Evolutionary conservation across 2,329 filamentous ascomycete species (phyloP).

Genomic region (Cercospora sesami): DNA sequence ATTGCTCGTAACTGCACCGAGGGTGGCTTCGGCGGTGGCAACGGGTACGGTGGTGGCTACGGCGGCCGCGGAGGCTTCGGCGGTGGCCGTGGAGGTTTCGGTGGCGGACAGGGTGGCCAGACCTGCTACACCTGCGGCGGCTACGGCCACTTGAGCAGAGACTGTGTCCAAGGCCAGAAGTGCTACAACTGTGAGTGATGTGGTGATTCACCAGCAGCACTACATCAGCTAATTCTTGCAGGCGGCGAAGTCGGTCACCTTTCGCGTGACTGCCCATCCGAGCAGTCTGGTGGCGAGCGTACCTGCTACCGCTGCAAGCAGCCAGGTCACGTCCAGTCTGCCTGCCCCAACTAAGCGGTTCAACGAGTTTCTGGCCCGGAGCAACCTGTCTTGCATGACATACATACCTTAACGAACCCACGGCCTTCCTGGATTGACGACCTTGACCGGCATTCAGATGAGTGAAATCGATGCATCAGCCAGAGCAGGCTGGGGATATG

Average conservation of each 20-base stretch:
- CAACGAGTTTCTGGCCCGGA: slow-evolving; percentile 27
- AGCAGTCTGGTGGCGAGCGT: slow-evolving; percentile 72
- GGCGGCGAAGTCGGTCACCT: slow-evolving; percentile 87
- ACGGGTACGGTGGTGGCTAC: slow-evolving; percentile 47
- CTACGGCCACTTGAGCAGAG: slow-evolving; percentile 82
- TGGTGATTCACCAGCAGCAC: slow-evolving; percentile 6
- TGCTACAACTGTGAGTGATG: slow-evolving; percentile 88
- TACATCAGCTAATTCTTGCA: slow-evolving; percentile 39
- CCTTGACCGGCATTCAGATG: slow-evolving; percentile 26
- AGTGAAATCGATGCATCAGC: slow-evolving; percentile 12
- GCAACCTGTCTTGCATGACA: slow-evolving; percentile 26
- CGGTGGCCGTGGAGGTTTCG: slow-evolving; percentile 52
- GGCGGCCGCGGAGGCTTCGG: slow-evolving; percentile 41
- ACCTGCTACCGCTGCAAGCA: slow-evolving; percentile 96
- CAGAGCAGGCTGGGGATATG: slow-evolving; percentile 8
- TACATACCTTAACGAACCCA: slow-evolving; percentile 30
- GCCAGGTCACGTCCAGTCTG: slow-evolving; percentile 86
- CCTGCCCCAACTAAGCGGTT: slow-evolving; percentile 75
- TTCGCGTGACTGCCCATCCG: slow-evolving; percentile 92
- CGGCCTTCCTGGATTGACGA: slow-evolving; percentile 36
- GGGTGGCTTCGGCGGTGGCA: slow-evolving; percentile 55
- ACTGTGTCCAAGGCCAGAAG: slow-evolving; percentile 98
- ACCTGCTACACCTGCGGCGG: slow-evolving; percentile 99
- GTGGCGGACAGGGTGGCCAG: slow-evolving; percentile 54
- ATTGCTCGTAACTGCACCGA: slow-evolving; percentile 89